A percentile compares a stretch with the other conserved stretches of the same genome.
Conservation (phyloP, 1,139 yeast species). For the Magnusiomyces paraingens region DNA sequence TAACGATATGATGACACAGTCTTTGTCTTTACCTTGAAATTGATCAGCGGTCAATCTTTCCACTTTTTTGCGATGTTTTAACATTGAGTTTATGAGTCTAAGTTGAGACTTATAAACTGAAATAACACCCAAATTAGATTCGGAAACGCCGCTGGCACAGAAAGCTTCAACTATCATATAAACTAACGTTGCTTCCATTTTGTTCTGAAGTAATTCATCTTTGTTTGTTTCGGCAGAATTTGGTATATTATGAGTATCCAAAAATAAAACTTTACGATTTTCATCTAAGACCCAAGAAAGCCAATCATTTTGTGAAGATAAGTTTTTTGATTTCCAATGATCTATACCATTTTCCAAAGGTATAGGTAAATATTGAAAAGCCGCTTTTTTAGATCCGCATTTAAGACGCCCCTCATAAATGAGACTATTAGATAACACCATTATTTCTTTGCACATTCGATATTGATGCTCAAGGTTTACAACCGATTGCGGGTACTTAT, state of each 20-base stretch:
- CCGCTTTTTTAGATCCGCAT: slow-evolving; percentile 66
- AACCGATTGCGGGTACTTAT: slow-evolving; percentile 62
- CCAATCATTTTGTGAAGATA: slow-evolving; percentile 36
- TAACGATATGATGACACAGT: slow-evolving; percentile 77
- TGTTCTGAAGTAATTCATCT: slow-evolving; percentile 68
- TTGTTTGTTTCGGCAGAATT: slow-evolving; percentile 48
- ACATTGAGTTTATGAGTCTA: slow-evolving; percentile 43
- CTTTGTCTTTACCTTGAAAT: slow-evolving; percentile 94
- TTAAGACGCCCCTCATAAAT: slow-evolving; percentile 68
- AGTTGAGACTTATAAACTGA: slow-evolving; percentile 84
- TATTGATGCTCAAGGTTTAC: slow-evolving; percentile 77
- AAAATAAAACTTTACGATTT: slow-evolving; percentile 55
- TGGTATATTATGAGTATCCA: slow-evolving; percentile 67
- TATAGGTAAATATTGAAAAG: slow-evolving; percentile 46
- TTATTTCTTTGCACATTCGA: slow-evolving; percentile 86
- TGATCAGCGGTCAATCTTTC: slow-evolving; percentile 79
- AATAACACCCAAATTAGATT: slow-evolving; percentile 70
- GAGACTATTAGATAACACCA: slow-evolving; percentile 72
- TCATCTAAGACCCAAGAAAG: slow-evolving; percentile 42
- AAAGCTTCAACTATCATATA: slow-evolving; percentile 57
- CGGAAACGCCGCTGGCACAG: slow-evolving; percentile 52
- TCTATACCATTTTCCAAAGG: slow-evolving; percentile 32
- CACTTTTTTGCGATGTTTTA: slow-evolving; percentile 33
- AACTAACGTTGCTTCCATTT: slow-evolving; percentile 61
- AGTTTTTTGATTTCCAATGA: slow-evolving; percentile 11